Base-by-base conservation (phyloP, 345 rosid genomes). In the Nephelium lappaceum region DNA sequence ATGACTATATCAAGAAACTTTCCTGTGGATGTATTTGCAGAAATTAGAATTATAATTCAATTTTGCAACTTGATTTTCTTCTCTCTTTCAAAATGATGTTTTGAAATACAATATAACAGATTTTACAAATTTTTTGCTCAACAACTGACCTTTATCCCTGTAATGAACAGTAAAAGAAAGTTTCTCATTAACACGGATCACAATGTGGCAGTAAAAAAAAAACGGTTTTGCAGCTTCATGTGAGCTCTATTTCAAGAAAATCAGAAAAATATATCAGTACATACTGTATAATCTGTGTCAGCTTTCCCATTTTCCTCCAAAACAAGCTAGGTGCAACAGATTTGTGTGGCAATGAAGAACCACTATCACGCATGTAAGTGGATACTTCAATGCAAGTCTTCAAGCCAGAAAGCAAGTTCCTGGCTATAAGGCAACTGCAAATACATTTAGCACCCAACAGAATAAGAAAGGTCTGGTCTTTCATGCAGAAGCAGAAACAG, bases 371-470 rank as follows among this genome's bases (percentile, higher is more conserved):
- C 99, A 94, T 96, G 91, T 91, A 94, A 77, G 70, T 87, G 16
- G 90, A 91, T 67, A 96, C 95, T 82, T 96, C 99, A 75, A 87
- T 79, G 84, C 99, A 96, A 86, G 97, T 90, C 91, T 91, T 96
- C 87, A 96, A 87, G 83, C 99, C 99, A 84, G 93, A 90, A 80
- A 96, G 99, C 77, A 96, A 79, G 85, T 96, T 96, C 83, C 97
- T 94, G 66, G 99, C 94, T 70, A 96, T 96, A 82, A 96, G 98
- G 87, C 99, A 96, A 84, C 99, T 96, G 93, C 82, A 83, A 74
- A 80, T 10, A 63, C 75, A 77, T 69, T 78, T 70, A 25, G 57
- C 25, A 55, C 42, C 42, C 38, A 41, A 38, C 36, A 38, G 25
- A 66, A 76, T 41, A 68, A 31, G 60, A 53, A 84, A 67, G 71